A percentile compares a stretch with the other conserved stretches of the same genome.
These are phyloP conservation scores for Williopsis jadinii DNA, from an alignment of 1,139 yeast species.

Conservation along the genomic window DNA sequence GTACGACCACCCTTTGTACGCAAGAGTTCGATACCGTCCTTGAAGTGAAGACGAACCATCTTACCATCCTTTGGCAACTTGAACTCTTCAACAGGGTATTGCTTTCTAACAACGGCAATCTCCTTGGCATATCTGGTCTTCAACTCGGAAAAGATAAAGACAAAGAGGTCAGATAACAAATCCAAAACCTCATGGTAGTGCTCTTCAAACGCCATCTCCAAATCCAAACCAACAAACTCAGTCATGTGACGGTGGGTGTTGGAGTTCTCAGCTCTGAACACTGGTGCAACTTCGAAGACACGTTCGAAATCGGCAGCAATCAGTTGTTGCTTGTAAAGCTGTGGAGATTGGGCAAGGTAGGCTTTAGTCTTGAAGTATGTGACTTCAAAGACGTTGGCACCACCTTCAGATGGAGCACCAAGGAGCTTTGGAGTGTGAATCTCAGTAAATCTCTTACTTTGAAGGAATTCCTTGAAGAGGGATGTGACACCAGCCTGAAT, in stretches of 20 bases:
- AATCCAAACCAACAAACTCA: conserved; percentile 93
- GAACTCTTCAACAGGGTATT: conserved; percentile 97
- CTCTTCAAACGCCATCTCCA: conserved; percentile 97
- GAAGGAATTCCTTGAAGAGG: conserved; percentile 83
- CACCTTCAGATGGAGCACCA: conserved; percentile 97
- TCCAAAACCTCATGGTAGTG: conserved; percentile 95
- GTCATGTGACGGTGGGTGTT: conserved; percentile 99
- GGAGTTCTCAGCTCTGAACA: conserved; percentile 97
- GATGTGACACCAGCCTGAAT: conserved; percentile 86
- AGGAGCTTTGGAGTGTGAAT: conserved; percentile 93
- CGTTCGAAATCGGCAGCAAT: conserved; percentile 96
- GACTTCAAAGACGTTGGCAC: conserved; percentile 91
- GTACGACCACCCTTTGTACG: conserved; percentile 72
- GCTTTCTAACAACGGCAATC: conserved; percentile 84
- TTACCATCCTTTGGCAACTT: conserved; percentile 83
- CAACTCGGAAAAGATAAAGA: conserved; percentile 80
- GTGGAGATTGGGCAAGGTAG: conserved; percentile 96
- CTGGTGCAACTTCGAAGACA: conserved; percentile 95
- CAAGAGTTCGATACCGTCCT: conserved; percentile 83
- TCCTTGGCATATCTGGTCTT: conserved; percentile 74
- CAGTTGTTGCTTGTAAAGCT: conserved; percentile 93
- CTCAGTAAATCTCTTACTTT: conserved; percentile 66
- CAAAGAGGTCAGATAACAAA: conserved; percentile 74
- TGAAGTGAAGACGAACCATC: conserved; percentile 85
- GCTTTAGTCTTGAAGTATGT: conserved; percentile 90